Evolutionary conservation across 257 asterid genomes (phyloP).

Genomic region (Paraleonurus japonicus): DNA sequence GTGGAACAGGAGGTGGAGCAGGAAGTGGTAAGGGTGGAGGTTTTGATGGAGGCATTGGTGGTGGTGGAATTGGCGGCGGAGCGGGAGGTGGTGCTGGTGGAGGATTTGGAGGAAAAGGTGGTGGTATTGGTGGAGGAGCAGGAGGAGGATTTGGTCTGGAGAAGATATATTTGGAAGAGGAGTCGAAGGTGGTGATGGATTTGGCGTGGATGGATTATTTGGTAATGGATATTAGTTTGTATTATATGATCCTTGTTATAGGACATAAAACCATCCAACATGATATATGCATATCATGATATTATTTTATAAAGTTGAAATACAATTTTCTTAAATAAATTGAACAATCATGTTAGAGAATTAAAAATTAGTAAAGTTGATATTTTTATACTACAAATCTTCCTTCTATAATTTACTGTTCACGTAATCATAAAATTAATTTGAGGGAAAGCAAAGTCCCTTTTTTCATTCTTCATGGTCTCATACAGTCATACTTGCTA

Average conservation of each 20-base stretch:
- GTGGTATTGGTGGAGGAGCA: constrained; percentile 10
- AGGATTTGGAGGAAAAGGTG: constrained; percentile 10
- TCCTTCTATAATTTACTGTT: too few species aligned
- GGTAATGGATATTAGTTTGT: constrained; percentile 16
- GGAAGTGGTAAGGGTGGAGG: constrained; percentile 30
- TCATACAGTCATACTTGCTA: too few species aligned
- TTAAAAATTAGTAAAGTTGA: neutral
- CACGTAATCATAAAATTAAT: too few species aligned
- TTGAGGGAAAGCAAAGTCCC: too few species aligned
- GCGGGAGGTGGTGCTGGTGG: neutral
- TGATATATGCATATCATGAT: constrained; percentile 18
- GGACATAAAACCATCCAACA: constrained; percentile 19
- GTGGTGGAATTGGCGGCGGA: too few species aligned
- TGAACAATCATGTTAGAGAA: neutral
- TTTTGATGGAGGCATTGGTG: constrained; percentile 11
- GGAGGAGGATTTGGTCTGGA: constrained; percentile 2
- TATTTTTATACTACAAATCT: neutral
- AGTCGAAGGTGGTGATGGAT: constrained; percentile 12
- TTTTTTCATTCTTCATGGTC: too few species aligned
- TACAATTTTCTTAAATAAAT: neutral
- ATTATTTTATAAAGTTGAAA: neutral
- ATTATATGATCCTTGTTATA: neutral
- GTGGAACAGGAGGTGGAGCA: too few species aligned
- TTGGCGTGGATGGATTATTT: too few species aligned
- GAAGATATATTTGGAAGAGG: constrained; percentile 26